Base-by-base conservation (phyloP, 805 yeast genomes). In the Candida lessepsii region DNA sequence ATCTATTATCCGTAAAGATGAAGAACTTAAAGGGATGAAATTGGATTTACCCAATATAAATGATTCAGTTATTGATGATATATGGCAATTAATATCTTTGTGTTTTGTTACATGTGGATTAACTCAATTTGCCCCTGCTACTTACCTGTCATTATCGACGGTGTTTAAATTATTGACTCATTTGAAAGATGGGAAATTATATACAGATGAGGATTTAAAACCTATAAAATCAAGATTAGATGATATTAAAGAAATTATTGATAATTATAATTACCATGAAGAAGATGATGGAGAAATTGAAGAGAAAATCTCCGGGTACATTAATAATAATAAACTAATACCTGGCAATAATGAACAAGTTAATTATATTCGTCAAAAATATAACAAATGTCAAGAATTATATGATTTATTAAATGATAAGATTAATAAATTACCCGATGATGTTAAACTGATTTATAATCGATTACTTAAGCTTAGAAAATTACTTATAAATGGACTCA, bases 51-150 rank as follows among this genome's bases (percentile, higher is more conserved):
- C 78, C 35, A 75, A 73, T 46, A 58, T 62, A 45, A 87, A 86
- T 11, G 96, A 90, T 54, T 69, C 78, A 8, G 73, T 86, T 9
- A 70, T 87, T 30, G 97, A 90, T 60, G 97, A 90, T 53, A 86
- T 86, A 16, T 88, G 91, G 72, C 96, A 91, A 60, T 65, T 93
- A 35, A 65, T 91, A 32, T 84, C 96, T 10, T 71, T 93, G 37
- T 84, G 93, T 49, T 87, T 90, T 61, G 78, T 91, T 54, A 87
- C 98, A 2, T 93, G 95, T 44, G 99, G 99, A 2, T 70, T 88
- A 51, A 84, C 85, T 34, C 83, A 88, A 51, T 76, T 88, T 25
- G 96, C 96, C 1, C 96, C 98, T 1, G 96, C 97, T 4, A 86
- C 96, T 1, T 93, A 86, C 63, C 91, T 96, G 5, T 86, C 95